Evolutionary conservation across 805 yeast genomes (phyloP), one percentile per base, ranked within the genome.

Genomic region (Cyberlindnera maritima): DNA sequence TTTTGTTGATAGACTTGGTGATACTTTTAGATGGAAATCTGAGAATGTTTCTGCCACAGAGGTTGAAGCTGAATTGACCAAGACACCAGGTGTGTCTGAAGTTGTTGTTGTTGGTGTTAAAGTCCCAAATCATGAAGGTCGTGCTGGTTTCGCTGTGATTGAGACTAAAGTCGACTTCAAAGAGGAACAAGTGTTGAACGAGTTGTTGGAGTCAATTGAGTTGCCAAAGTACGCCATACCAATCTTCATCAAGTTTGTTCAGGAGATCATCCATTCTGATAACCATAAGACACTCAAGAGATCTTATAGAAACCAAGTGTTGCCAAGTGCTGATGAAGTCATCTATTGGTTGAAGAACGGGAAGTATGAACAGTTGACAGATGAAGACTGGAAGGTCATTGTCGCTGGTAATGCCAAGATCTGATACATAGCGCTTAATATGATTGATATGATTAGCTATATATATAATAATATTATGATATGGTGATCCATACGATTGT

Each of bases 21-120:
- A 91, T 62, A 92, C 97, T 0, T 91, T 87, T 71, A 76, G 98
- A 57, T 91, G 98, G 98, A 92, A 89, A 69, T 85, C 96, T 2
- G 98, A 91, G 68, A 91, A 91, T 64, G 97, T 92, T 11, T 82
- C 94, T 15, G 90, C 97, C 13, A 83, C 91, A 29, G 97, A 91
- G 68, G 97, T 91, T 34, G 97, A 92, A 62, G 86, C 84, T 60
- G 83, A 81, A 61, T 66, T 87, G 25, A 63, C 69, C 25, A 68
- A 64, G 20, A 52, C 62, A 28, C 56, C 56, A 17, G 54, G 61
- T 5, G 69, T 85, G 40, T 75, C 76, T 50, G 88, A 85, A 51
- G 79, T 84, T 12, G 90, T 88, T 39, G 96, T 91, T 19, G 97
- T 94, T 44, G 97, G 97, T 32, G 83, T 85, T 4, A 77, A 77